These are phyloP conservation scores for Fusarium nurragi DNA, from an alignment of 2,329 filamentous ascomycete species.

Conservation along the genomic window DNA sequence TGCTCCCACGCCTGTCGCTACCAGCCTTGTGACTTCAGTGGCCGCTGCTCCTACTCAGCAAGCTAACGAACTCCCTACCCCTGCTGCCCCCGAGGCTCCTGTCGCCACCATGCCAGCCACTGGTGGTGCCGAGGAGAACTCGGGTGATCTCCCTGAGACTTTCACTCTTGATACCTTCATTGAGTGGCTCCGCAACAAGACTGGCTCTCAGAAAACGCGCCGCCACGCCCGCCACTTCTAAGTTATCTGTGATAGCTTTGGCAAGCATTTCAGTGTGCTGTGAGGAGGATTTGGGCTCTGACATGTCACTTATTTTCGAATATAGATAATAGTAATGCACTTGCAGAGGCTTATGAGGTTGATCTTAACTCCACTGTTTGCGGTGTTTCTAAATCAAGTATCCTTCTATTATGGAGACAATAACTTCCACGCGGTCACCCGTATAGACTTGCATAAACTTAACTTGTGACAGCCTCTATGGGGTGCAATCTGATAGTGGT, in stretches of 20 bases:
- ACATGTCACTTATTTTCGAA: background rate
- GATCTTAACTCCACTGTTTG: too few species aligned
- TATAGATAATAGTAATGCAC: conserved; percentile 11
- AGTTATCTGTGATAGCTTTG: background rate
- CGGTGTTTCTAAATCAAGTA: too few species aligned
- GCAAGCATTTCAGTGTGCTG: background rate
- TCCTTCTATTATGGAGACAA: too few species aligned
- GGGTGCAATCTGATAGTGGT: too few species aligned
- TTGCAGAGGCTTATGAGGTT: background rate
- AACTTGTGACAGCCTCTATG: too few species aligned
- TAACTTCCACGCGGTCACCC: background rate
- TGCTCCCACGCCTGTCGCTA: conserved; percentile 2
- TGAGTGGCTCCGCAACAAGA: conserved; percentile 25
- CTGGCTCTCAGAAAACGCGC: conserved; percentile 24
- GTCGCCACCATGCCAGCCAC: background rate
- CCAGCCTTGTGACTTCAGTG: conserved; percentile 14
- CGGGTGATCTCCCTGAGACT: conserved; percentile 34
- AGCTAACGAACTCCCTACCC: background rate
- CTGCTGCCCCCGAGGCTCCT: background rate
- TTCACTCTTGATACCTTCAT: conserved; percentile 42
- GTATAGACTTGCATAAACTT: too few species aligned
- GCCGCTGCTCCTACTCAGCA: conserved; percentile 10
- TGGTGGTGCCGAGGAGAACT: background rate
- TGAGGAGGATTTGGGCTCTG: background rate
- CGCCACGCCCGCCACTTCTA: conserved; percentile 40